Conservation (phyloP, 257 asterid species). For the Plantago ovata region DNA sequence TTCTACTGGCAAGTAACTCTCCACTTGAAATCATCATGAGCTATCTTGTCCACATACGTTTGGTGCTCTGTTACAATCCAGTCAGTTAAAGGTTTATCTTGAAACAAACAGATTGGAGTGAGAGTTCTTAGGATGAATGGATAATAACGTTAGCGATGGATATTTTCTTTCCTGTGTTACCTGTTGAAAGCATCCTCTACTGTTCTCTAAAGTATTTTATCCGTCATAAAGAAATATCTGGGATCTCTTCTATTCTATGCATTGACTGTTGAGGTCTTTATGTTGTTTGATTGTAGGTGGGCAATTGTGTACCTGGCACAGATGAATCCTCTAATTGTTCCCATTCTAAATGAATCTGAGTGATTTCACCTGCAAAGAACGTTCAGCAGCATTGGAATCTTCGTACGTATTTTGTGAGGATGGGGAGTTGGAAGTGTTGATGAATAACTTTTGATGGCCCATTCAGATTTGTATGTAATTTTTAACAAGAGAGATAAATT, state of each 20-base stretch:
- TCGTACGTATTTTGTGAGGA: too few relatives aligned
- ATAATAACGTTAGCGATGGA: too few relatives aligned
- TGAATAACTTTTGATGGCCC: constrained; percentile 21
- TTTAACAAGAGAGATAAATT: background rate
- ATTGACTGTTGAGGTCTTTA: background rate
- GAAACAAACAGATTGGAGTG: too few relatives aligned
- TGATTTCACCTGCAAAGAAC: constrained; percentile 25
- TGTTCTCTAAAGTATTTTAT: too few relatives aligned
- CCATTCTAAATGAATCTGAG: constrained; percentile 64
- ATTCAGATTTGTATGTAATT: constrained; percentile 23
- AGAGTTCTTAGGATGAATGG: too few relatives aligned
- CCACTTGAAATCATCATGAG: background rate
- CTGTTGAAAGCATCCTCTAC: too few relatives aligned
- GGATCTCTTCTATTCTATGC: background rate
- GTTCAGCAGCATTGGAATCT: constrained; percentile 4
- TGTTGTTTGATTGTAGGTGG: constrained; percentile 51
- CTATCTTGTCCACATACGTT: constrained; percentile 6
- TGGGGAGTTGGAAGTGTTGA: background rate
- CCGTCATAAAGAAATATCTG: too few relatives aligned
- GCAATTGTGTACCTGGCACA: constrained; percentile 87
- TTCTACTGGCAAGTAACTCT: too few relatives aligned
- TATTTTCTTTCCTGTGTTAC: too few relatives aligned
- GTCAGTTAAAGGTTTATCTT: too few relatives aligned
- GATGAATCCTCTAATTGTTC: constrained; percentile 90
- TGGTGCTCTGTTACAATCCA: background rate